Conservation (phyloP, 1,284 basidiomycete genomes). For the Malassezia sp. region DNA sequence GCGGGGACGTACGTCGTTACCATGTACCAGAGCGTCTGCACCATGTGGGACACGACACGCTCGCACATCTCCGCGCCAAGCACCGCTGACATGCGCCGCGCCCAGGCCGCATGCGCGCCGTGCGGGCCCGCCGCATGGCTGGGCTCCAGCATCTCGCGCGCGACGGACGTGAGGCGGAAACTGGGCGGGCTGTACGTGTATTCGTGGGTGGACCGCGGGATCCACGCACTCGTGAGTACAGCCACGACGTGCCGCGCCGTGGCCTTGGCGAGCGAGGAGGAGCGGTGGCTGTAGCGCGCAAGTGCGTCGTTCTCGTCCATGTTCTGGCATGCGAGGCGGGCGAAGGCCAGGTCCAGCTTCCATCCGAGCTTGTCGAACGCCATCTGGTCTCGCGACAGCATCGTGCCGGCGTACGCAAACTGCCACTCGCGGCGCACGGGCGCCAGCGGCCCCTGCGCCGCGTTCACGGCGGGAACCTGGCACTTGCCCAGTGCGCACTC, state of each 20-base stretch:
- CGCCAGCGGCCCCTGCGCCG: not conserved
- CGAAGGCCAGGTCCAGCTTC: slow-evolving; percentile 10
- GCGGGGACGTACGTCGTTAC: not conserved
- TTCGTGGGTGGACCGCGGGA: slow-evolving; percentile 1
- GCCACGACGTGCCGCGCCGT: not conserved
- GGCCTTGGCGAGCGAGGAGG: not conserved
- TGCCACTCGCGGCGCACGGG: slow-evolving; percentile 5
- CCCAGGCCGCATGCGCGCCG: slow-evolving; percentile 1
- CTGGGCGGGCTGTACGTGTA: slow-evolving; percentile 10
- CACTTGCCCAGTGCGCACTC: not conserved
- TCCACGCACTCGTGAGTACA: slow-evolving; percentile 9
- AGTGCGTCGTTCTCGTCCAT: not conserved
- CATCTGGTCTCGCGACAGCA: slow-evolving; percentile 13
- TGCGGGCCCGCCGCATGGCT: not conserved
- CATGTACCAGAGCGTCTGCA: slow-evolving; percentile 14
- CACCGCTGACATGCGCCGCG: not conserved
- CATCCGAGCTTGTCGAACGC: slow-evolving; percentile 12
- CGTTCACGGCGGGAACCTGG: no score
- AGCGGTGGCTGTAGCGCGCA: not conserved
- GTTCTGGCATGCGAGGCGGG: slow-evolving; percentile 5
- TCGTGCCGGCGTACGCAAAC: slow-evolving; percentile 5
- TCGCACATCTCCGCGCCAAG: slow-evolving; percentile 7
- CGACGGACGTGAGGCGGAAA: not conserved
- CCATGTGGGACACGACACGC: slow-evolving; percentile 2
- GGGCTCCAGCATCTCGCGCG: slow-evolving; percentile 1